Evolutionary conservation across 805 yeast genomes (phyloP).

Genomic region (Ogataea henricii): DNA sequence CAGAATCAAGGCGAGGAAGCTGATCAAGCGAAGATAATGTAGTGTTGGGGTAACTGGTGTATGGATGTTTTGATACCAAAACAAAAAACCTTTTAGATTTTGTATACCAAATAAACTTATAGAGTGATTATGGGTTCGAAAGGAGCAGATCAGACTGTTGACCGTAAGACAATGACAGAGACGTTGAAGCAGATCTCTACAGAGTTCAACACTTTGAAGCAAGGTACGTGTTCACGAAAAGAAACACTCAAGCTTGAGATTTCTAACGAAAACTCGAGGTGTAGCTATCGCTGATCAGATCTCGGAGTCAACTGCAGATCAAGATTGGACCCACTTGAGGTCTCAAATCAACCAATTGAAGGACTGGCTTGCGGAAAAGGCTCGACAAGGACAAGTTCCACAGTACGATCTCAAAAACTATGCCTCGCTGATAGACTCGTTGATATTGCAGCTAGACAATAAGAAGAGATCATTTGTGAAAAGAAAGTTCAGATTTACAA

Average conservation of each 20-base stretch:
- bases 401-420: constrained; percentile 29
- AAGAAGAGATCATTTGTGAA: constrained; percentile 16
- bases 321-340: constrained; percentile 10
- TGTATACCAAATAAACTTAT: not conserved
- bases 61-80: not conserved
- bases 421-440: constrained; percentile 19
- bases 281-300: constrained; percentile 1
- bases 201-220: constrained; percentile 3
- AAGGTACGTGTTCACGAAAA: not conserved
- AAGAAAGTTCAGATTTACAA: constrained; percentile 26
- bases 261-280: not conserved
- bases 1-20: constrained; percentile 15
- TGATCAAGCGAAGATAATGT: constrained; percentile 8
- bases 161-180: not conserved
- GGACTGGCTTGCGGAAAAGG: constrained; percentile 20
- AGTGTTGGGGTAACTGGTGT: not conserved
- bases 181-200: constrained; percentile 1
- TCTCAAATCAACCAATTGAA: constrained; percentile 19
- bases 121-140: too few species aligned
- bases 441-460: constrained; percentile 24
- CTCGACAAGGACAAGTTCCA: constrained; percentile 21
- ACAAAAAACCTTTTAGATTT: not conserved
- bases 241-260: not conserved
- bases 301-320: not conserved
- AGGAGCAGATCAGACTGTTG: too few species aligned